Conservation (phyloP, 2,329 filamentous ascomycete species). For the Sarocladium kiliense region DNA sequence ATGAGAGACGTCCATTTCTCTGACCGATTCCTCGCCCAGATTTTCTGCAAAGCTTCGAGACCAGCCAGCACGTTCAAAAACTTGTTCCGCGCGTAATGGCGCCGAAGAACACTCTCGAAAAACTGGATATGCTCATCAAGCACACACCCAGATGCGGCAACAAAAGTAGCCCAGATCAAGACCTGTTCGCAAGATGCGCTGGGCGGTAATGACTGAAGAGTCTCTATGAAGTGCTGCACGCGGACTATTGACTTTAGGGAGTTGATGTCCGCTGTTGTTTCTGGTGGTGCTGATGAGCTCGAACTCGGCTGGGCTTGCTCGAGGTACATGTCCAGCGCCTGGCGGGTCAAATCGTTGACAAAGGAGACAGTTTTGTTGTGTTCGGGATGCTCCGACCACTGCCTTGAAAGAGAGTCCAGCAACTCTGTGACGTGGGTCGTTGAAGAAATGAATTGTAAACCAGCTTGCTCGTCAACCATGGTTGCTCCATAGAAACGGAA, state of each 20-base stretch:
- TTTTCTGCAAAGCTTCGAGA: constrained; percentile 16
- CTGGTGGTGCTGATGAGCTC: constrained; percentile 51
- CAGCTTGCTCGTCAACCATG: constrained; percentile 18
- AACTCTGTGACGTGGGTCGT: constrained; percentile 15
- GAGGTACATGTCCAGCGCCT: constrained; percentile 78
- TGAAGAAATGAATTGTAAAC: constrained; percentile 19
- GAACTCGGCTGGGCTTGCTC: not conserved
- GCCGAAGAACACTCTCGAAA: constrained; percentile 15
- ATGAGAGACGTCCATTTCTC: constrained; percentile 21
- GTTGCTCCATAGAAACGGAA: constrained; percentile 20
- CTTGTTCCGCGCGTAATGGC: constrained; percentile 17
- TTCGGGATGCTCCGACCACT: constrained; percentile 64
- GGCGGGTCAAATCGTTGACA: constrained; percentile 76
- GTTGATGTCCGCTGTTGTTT: not conserved
- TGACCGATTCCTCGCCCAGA: constrained; percentile 17
- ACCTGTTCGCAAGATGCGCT: constrained; percentile 18
- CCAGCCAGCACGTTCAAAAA: constrained; percentile 20
- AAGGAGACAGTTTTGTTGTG: constrained; percentile 69
- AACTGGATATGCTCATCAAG: constrained; percentile 20
- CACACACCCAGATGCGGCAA: constrained; percentile 19
- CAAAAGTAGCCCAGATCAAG: constrained; percentile 22
- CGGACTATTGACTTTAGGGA: constrained; percentile 14
- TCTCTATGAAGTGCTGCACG: constrained; percentile 20
- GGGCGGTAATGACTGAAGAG: constrained; percentile 15
- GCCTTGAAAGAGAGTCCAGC: constrained; percentile 18